phyloP scores from a whole-genome alignment of 2,329 filamentous ascomycete genomes.

The Basipetospora chlamydospora region DNA sequence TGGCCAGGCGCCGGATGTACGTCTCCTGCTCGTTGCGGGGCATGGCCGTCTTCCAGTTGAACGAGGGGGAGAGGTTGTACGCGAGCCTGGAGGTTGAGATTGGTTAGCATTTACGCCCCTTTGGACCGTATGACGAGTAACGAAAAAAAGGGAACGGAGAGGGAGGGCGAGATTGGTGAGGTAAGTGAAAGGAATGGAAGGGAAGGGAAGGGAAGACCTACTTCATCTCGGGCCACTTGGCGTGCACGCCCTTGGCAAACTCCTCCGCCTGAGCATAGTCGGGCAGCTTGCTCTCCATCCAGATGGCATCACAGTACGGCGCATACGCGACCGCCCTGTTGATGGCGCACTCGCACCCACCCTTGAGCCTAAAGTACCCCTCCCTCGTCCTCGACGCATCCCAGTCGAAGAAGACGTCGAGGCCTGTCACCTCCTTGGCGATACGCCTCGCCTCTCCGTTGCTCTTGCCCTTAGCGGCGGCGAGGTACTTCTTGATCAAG shows the following conservation, averaged over 20 bases:
- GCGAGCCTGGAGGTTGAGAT: conserved; percentile 47
- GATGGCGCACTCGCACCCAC: conserved; percentile 80
- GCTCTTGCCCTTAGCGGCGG: conserved; percentile 65
- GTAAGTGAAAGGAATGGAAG: background rate
- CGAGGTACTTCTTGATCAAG: conserved; percentile 52
- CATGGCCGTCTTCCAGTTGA: conserved; percentile 99
- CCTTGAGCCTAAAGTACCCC: conserved; percentile 86
- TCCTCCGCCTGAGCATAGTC: conserved; percentile 84
- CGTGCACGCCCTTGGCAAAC: conserved; percentile 86
- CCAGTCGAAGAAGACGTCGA: conserved; percentile 88
- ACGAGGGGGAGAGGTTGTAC: conserved; percentile 96
- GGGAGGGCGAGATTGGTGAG: too few species aligned
- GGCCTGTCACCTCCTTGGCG: conserved; percentile 61
- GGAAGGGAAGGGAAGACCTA: conserved; percentile 27
- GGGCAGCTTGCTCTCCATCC: conserved; percentile 98
- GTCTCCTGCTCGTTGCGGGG: conserved; percentile 84
- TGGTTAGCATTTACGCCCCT: conserved; percentile 8
- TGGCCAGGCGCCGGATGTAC: conserved; percentile 79
- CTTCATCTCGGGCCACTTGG: conserved; percentile 94
- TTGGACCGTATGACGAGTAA: background rate
- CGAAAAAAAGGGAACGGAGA: background rate
- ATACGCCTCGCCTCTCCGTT: conserved; percentile 69
- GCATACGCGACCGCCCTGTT: conserved; percentile 86
- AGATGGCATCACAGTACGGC: conserved; percentile 89
- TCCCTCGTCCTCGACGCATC: conserved; percentile 84